Conservation (phyloP, 768 basidiomycete genomes). For the Pleurotus citrinopileatus region DNA sequence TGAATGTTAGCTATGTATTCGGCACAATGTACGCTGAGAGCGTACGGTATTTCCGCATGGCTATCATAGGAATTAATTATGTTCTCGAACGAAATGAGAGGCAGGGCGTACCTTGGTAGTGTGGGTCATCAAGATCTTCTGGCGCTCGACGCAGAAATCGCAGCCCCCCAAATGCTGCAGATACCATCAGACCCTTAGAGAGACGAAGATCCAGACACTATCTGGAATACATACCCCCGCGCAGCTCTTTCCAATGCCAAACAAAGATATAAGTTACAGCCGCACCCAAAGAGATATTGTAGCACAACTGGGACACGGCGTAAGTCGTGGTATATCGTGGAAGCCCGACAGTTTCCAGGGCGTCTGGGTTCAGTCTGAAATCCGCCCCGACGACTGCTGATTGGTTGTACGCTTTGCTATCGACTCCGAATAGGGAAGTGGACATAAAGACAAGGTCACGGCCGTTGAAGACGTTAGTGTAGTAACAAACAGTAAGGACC, state of each 20-base stretch:
- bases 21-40: background rate
- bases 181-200: background rate
- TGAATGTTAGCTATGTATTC: background rate
- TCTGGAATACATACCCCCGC: constrained; percentile 24
- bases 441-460: constrained; percentile 47
- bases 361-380: constrained; percentile 30
- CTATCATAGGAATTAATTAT: constrained; percentile 17
- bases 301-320: constrained; percentile 43
- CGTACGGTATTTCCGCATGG: constrained; percentile 46
- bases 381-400: constrained; percentile 35
- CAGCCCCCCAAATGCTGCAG: constrained; percentile 38
- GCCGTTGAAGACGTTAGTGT: constrained; percentile 42
- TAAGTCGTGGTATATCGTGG: constrained; percentile 46
- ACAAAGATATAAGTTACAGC: constrained; percentile 47
- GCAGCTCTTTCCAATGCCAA: constrained; percentile 52
- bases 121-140: constrained; percentile 46
- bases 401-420: constrained; percentile 40
- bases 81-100: background rate
- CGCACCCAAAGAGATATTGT: constrained; percentile 48
- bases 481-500: constrained; percentile 38
- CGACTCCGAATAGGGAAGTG: constrained; percentile 35
- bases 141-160: constrained; percentile 34
- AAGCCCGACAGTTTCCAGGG: constrained; percentile 20
- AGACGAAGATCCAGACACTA: background rate
- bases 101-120: constrained; percentile 35